Conservation (phyloP, 371 early-diverging fungal genomes). For the Apophysomyces variabilis region DNA sequence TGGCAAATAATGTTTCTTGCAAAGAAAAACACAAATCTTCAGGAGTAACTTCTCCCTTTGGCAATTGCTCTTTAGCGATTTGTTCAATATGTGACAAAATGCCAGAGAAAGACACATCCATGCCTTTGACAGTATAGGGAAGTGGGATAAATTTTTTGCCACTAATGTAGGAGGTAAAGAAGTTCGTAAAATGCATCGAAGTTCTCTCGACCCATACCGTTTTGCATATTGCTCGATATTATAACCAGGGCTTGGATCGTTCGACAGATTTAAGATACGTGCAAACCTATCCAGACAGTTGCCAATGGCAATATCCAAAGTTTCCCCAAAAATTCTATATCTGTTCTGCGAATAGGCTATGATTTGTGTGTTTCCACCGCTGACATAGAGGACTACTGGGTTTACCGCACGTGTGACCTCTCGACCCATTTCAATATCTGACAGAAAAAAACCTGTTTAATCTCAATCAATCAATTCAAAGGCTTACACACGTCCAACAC, state of each 20-base stretch:
- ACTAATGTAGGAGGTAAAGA: slow-evolving; percentile 34
- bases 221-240: slow-evolving; percentile 98
- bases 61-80: slow-evolving; percentile 70
- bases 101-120: slow-evolving; percentile 99
- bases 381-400: slow-evolving; percentile 98
- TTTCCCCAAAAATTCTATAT: slow-evolving; percentile 99
- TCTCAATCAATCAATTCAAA: neutral
- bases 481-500: slow-evolving; percentile 87
- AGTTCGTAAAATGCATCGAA: neutral
- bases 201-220: slow-evolving; percentile 47
- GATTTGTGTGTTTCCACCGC: slow-evolving; percentile 99
- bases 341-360: slow-evolving; percentile 95
- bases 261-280: slow-evolving; percentile 90
- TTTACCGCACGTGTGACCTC: slow-evolving; percentile 96
- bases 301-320: slow-evolving; percentile 99
- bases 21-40: slow-evolving; percentile 98
- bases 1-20: slow-evolving; percentile 99
- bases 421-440: slow-evolving; percentile 99
- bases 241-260: slow-evolving; percentile 98
- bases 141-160: slow-evolving; percentile 89
- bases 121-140: slow-evolving; percentile 99
- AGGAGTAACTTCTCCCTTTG: slow-evolving; percentile 65
- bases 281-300: slow-evolving; percentile 99
- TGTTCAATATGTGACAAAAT: slow-evolving; percentile 90
- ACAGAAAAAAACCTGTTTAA: neutral